phyloP scores from a whole-genome alignment of 257 asterid species.

The Salvia miltiorrhiza region DNA sequence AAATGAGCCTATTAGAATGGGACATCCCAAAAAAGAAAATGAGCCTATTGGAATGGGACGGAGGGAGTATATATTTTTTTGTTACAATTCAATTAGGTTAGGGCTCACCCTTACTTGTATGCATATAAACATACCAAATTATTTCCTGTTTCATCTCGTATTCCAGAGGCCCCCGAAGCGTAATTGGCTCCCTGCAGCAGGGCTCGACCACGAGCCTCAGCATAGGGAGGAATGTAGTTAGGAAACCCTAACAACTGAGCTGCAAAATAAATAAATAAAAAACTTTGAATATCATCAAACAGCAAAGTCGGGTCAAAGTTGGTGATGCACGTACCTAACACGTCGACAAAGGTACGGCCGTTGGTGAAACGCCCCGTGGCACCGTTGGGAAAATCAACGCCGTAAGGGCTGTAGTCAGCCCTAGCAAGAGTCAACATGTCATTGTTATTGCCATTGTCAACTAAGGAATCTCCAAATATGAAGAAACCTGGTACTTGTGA shows the following conservation, averaged over 20 bases:
- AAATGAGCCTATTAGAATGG: too few relatives aligned
- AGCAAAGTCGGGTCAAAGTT: not conserved
- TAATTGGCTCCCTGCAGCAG: constrained; percentile 73
- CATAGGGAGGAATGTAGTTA: constrained; percentile 69
- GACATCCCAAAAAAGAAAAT: too few relatives aligned
- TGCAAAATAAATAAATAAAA: constrained; percentile 25
- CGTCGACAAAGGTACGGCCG: constrained; percentile 82
- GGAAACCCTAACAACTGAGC: constrained; percentile 82
- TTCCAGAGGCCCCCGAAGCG: constrained; percentile 95
- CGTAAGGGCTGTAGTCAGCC: constrained; percentile 85
- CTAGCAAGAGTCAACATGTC: constrained; percentile 71
- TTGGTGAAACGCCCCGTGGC: constrained; percentile 83
- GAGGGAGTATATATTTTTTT: too few relatives aligned
- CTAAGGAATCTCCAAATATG: constrained; percentile 85
- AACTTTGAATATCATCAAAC: not conserved
- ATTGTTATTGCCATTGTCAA: constrained; percentile 86
- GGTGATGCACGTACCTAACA: constrained; percentile 48
- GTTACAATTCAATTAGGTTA: too few relatives aligned
- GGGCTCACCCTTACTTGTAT: too few relatives aligned
- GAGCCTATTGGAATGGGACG: too few relatives aligned
- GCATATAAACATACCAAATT: constrained; percentile 53
- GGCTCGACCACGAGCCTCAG: constrained; percentile 52
- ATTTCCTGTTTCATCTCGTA: constrained; percentile 91
- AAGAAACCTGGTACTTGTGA: constrained; percentile 73
- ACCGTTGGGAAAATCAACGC: constrained; percentile 78